Evolutionary conservation across 192 early-diverging fungal species (phyloP), one percentile per base, ranked within the genome.

Genomic region (Gaertneriomyces semiglobifer): DNA sequence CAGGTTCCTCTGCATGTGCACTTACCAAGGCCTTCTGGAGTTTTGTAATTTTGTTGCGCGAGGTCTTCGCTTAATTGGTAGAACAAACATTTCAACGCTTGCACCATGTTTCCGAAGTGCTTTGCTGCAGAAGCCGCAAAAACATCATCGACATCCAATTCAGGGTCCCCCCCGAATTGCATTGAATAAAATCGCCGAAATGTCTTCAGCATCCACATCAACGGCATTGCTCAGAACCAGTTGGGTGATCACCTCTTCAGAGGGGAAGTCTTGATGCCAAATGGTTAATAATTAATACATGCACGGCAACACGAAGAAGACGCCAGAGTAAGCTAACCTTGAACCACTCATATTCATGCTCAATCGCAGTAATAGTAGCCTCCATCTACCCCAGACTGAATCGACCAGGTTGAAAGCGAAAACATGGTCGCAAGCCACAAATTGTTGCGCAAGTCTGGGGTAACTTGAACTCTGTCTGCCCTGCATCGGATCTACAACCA

Each of bases 351-450:
- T n/a, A n/a, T n/a, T n/a, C n/a, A n/a, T n/a, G n/a, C n/a, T n/a
- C n/a, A n/a, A n/a, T n/a, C n/a, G n/a, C n/a, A n/a, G n/a, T n/a
- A n/a, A n/a, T n/a, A n/a, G n/a, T n/a, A n/a, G n/a, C n/a, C n/a
- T n/a, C n/a, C n/a, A n/a, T n/a, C n/a, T n/a, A n/a, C n/a, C n/a
- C 41, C 33, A 66, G 64, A 66, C 19, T 66, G 64, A 55, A 57
- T 66, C 43, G 64, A 66, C 42, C 43, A 42, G 5, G 58, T 55
- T 25, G 64, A 66, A 25, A 6, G 46, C 6, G 64, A 66, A 39
- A 33, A 66, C 33, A 66, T 66, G 64, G 18, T 44, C 4, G 66
- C 44, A 3, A 48, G 44, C 1, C 71, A 68, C 53, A 44, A 51
- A 39, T 5, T 68, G 41, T 45, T 68, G 9, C 18, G 68, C 9